Evolutionary conservation across 495 filamentous ascomycete genomes (phyloP), one percentile per base, ranked within the genome.

Genomic region (Penicillium canariense): DNA sequence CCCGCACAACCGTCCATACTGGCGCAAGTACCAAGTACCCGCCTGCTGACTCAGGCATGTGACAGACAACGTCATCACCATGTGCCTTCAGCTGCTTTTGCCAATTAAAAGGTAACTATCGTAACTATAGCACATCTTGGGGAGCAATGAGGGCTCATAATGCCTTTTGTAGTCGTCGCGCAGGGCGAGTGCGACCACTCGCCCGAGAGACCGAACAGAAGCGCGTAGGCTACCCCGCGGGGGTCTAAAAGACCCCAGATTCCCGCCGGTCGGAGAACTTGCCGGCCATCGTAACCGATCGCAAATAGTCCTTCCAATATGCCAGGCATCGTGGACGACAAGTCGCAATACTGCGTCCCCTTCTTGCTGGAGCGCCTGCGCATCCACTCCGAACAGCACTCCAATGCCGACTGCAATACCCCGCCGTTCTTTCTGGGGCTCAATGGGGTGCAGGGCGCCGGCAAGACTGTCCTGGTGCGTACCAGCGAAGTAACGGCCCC

Each of bases 401-500:
- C 68, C 23, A 46, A 66, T 58, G 23, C 49, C 25, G 47, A 60
- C 48, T 60, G 65, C 44, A 68, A 75, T 49, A 67, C 76, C 52
- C 76, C 79, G 43, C 81, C 82, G 27, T 80, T 85, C 64, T 82
- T 85, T 66, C 66, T 86, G 17, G 83, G 83, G 14, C 59, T 86
- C 45, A 85, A 85, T 59, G 83, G 78, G 36, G 75, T 95, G 14
- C 91, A 96, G 68, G 92, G 92, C 43, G 88, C 87, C 40, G 93
- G 93, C 35, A 97, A 97, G 72, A 93, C 91, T 1, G 92, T 91
- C 3, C 77, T 97, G 60, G 91, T 86, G 68, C 62, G 73, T 51
- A n/a, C n/a, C n/a, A n/a, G n/a, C n/a, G n/a, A n/a, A n/a, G n/a
- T 10, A n/a, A 23, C 20, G 40, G 26, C n/a, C n/a, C 31, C 31